A percentile compares a stretch with the other conserved stretches of the same genome.
phyloP scores from a whole-genome alignment of 306 rosid species.

The Phaseolus lunatus region DNA sequence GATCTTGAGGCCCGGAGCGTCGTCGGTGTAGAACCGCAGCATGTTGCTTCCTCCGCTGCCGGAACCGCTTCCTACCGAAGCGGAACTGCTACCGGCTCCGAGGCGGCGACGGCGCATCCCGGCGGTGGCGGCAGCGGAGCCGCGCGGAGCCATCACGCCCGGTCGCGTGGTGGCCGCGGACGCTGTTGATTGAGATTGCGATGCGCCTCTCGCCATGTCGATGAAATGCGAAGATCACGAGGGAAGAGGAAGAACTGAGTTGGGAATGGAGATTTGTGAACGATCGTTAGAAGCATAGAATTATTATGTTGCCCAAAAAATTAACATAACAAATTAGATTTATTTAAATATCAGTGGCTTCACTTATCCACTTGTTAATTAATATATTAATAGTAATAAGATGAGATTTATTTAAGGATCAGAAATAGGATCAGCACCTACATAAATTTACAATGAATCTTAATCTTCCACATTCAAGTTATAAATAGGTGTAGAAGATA shows the following conservation, averaged over 20 bases:
- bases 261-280: not conserved
- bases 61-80: conserved; percentile 29
- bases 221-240: conserved; percentile 27
- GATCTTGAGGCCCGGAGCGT: conserved; percentile 90
- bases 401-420: not conserved
- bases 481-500: too few species aligned
- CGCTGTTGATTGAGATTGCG: conserved; percentile 77
- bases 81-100: conserved; percentile 49
- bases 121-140: conserved; percentile 86
- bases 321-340: not conserved
- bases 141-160: conserved; percentile 83
- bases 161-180: conserved; percentile 65
- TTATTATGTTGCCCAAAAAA: not conserved
- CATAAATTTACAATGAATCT: too few species aligned
- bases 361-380: not conserved
- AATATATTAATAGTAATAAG: not conserved
- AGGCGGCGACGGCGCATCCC: conserved; percentile 90
- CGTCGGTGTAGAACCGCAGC: conserved; percentile 93
- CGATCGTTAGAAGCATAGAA: not conserved
- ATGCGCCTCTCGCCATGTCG: conserved; percentile 77
- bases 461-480: too few species aligned
- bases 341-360: not conserved
- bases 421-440: too few species aligned
- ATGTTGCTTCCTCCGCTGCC: conserved; percentile 59
- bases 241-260: not conserved